These are phyloP conservation scores for Wickerhamomyces kurtzmanii DNA, from an alignment of 805 yeast species.

Conservation along the genomic window DNA sequence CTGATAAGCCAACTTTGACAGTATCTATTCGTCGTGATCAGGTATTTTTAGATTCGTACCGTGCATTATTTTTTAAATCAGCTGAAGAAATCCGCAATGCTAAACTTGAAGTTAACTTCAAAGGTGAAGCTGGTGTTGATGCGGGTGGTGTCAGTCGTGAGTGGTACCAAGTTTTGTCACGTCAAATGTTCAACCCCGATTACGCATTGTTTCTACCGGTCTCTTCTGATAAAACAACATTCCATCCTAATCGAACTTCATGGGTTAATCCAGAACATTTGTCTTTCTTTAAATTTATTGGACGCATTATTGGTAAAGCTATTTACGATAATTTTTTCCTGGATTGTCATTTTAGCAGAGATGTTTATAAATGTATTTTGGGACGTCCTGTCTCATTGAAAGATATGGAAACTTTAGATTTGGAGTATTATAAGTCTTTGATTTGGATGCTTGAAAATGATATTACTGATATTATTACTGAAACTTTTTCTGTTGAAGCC, in stretches of 20 bases:
- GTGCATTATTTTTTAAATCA: slow-evolving; percentile 70
- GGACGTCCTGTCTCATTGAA: slow-evolving; percentile 75
- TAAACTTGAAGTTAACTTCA: slow-evolving; percentile 71
- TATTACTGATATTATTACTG: slow-evolving; percentile 90
- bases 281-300: slow-evolving; percentile 89
- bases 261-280: slow-evolving; percentile 90
- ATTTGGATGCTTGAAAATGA: slow-evolving; percentile 97
- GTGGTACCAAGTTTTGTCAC: slow-evolving; percentile 90
- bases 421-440: slow-evolving; percentile 85
- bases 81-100: slow-evolving; percentile 64
- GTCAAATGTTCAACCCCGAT: slow-evolving; percentile 95
- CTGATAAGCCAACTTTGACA: slow-evolving; percentile 35
- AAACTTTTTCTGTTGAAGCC: slow-evolving; percentile 86
- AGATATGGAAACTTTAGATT: slow-evolving; percentile 90
- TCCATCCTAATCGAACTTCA: slow-evolving; percentile 90
- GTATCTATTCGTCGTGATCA: slow-evolving; percentile 78
- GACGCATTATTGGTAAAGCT: slow-evolving; percentile 91
- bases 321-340: slow-evolving; percentile 76
- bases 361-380: slow-evolving; percentile 82
- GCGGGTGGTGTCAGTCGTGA: slow-evolving; percentile 98
- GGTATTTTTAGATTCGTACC: slow-evolving; percentile 85
- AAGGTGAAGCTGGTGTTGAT: slow-evolving; percentile 93
- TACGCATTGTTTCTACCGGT: slow-evolving; percentile 89
- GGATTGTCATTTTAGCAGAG: slow-evolving; percentile 92
- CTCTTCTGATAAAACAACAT: slow-evolving; percentile 84